These are phyloP conservation scores for Raphanus sativus DNA, from an alignment of 345 rosid species.

Conservation along the genomic window DNA sequence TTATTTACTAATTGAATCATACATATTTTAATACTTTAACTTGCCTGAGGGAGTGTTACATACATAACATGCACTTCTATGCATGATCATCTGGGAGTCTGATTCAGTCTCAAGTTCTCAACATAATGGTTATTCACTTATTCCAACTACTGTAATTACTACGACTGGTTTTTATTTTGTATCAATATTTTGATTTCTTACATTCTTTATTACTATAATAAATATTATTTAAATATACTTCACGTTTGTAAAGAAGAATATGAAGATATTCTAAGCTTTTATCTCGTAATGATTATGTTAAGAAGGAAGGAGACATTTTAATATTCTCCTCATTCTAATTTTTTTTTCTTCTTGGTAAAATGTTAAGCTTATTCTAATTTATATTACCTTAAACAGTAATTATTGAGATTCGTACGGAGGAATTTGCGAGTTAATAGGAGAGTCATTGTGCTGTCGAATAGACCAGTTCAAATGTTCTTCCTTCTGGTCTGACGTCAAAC, in stretches of 20 bases:
- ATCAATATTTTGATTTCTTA: neutral
- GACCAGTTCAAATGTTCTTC: constrained; percentile 24
- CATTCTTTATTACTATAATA: neutral
- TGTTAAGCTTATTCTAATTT: neutral
- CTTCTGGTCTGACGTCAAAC: constrained; percentile 2
- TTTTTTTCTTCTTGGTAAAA: too few relatives aligned
- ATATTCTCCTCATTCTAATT: neutral
- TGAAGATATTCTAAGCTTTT: neutral
- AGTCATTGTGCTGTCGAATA: neutral
- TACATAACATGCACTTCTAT: neutral
- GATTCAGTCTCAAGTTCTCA: neutral
- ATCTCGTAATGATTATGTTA: neutral
- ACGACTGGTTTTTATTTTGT: neutral
- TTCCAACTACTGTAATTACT: too few relatives aligned
- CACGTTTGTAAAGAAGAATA: neutral
- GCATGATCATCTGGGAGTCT: neutral
- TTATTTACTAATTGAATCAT: neutral
- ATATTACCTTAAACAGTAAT: neutral
- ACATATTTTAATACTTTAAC: neutral
- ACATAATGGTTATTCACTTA: neutral
- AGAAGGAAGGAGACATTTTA: neutral
- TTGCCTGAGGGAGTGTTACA: neutral
- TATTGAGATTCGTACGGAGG: constrained; percentile 6
- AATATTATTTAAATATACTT: neutral
- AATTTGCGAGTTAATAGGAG: neutral